Percentiles rank a stretch among this genome's conserved stretches.
These are phyloP conservation scores for Leptographium flavum DNA, from an alignment of 2,329 filamentous ascomycete species.

Conservation along the genomic window DNA sequence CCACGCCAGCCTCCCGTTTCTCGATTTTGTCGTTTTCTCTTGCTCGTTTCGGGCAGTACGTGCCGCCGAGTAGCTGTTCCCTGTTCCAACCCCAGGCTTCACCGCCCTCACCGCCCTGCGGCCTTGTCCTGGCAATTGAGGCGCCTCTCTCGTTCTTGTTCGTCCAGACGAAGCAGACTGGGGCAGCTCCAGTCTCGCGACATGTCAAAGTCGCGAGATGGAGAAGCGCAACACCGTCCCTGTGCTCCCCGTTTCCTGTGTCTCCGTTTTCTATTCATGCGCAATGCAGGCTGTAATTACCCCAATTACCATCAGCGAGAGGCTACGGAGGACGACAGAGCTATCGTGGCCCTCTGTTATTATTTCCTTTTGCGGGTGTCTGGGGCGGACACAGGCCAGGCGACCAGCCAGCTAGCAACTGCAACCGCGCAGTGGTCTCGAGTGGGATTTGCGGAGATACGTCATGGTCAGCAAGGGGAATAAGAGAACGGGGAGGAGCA, in stretches of 20 bases:
- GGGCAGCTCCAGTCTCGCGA: neutral
- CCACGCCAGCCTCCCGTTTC: neutral
- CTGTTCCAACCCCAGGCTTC: neutral
- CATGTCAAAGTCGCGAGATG: neutral
- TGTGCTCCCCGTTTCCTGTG: too few relatives aligned
- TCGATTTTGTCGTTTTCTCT: neutral
- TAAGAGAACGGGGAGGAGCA: neutral
- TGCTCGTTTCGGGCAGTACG: neutral
- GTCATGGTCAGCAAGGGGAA: constrained; percentile 1
- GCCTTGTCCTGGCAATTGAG: too few relatives aligned
- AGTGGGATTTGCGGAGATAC: constrained; percentile 1
- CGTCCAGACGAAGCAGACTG: too few relatives aligned
- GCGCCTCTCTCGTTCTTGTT: too few relatives aligned
- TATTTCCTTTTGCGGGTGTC: neutral
- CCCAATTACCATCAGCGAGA: too few relatives aligned
- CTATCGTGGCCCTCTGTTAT: neutral
- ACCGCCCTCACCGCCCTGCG: too few relatives aligned
- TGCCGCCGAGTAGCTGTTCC: neutral
- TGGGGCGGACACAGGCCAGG: neutral
- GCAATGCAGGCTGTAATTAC: neutral
- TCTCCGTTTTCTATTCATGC: neutral
- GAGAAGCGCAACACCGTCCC: neutral
- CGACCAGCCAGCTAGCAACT: too few relatives aligned
- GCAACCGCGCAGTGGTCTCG: too few relatives aligned
- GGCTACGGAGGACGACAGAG: too few relatives aligned